A percentile compares a stretch with the other conserved stretches of the same genome.
phyloP scores from a whole-genome alignment of 1,139 yeast genomes.

The Hemisphaericaspora xylanilytica region DNA sequence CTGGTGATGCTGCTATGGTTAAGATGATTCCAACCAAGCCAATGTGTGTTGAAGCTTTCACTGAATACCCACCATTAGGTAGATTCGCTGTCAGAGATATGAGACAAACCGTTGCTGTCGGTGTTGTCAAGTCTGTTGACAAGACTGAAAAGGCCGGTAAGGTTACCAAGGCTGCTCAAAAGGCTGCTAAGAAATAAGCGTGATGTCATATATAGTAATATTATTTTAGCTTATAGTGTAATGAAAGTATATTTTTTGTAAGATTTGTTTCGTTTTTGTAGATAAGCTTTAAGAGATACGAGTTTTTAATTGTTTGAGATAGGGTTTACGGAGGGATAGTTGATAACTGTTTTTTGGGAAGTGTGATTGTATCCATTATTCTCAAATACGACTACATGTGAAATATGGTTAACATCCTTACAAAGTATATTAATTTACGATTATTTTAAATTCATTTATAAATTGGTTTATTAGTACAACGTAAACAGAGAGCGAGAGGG shows the following conservation, averaged over 20 bases:
- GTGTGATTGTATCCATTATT: too few species aligned
- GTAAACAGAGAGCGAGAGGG: not conserved
- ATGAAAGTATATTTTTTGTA: not conserved
- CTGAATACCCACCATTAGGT: slow-evolving; percentile 98
- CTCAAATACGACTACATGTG: too few species aligned
- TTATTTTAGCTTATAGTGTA: slow-evolving; percentile 1
- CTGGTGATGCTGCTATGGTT: slow-evolving; percentile 93
- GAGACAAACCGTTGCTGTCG: slow-evolving; percentile 99
- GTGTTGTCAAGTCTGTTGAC: slow-evolving; percentile 98
- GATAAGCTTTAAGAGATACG: too few species aligned
- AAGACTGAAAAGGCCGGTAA: slow-evolving; percentile 94
- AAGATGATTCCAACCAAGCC: slow-evolving; percentile 93
- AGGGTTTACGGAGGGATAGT: too few species aligned
- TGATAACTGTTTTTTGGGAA: too few species aligned
- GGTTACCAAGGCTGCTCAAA: slow-evolving; percentile 99
- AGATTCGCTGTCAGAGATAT: slow-evolving; percentile 99
- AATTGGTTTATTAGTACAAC: slow-evolving; percentile 1
- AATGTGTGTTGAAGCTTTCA: slow-evolving; percentile 95
- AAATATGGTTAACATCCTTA: not conserved
- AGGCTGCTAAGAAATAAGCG: slow-evolving; percentile 97
- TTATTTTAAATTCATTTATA: not conserved
- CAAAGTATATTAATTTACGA: not conserved
- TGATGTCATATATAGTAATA: slow-evolving; percentile 46
- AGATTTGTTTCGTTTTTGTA: too few species aligned
- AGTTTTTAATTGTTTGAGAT: too few species aligned